Conservation (phyloP, 441 rosid genomes). For the Cnidoscolus chayamansa region DNA sequence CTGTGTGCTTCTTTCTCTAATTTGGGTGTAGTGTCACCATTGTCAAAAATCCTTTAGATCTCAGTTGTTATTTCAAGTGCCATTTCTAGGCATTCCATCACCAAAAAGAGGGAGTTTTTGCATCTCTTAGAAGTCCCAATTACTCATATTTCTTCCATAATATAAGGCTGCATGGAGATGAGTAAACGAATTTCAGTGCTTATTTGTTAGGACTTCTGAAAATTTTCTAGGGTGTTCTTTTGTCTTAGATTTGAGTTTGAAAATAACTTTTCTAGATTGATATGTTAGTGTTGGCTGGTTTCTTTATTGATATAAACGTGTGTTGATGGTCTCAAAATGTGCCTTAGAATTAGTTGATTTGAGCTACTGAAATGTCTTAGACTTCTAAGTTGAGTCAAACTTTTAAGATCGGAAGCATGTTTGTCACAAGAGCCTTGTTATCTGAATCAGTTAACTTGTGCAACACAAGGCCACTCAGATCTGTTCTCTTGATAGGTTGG, state of each 20-base stretch:
- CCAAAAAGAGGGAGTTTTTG: background rate
- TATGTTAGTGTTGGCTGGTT: background rate
- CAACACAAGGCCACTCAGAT: background rate
- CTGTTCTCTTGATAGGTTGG: too few relatives aligned
- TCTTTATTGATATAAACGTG: background rate
- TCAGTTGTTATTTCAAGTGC: constrained; percentile 7
- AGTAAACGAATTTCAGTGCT: too few relatives aligned
- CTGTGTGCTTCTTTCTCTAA: background rate
- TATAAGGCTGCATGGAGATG: too few relatives aligned
- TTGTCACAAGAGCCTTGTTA: background rate
- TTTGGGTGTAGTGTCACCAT: too few relatives aligned
- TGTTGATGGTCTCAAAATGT: background rate
- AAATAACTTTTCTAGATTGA: too few relatives aligned
- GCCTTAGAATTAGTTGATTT: background rate
- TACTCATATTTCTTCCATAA: background rate
- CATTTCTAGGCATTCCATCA: background rate
- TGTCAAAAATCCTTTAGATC: background rate
- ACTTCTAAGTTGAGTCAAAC: background rate
- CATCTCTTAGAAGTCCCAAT: background rate
- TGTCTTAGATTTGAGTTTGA: too few relatives aligned
- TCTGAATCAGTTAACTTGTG: background rate
- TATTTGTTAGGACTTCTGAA: background rate
- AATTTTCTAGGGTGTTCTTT: too few relatives aligned
- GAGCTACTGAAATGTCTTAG: background rate
- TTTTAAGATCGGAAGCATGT: background rate